A percentile compares a stretch with the other conserved stretches of the same genome.
phyloP scores from a whole-genome alignment of 1,139 yeast species.

The Lodderomyces orthopsilosis region DNA sequence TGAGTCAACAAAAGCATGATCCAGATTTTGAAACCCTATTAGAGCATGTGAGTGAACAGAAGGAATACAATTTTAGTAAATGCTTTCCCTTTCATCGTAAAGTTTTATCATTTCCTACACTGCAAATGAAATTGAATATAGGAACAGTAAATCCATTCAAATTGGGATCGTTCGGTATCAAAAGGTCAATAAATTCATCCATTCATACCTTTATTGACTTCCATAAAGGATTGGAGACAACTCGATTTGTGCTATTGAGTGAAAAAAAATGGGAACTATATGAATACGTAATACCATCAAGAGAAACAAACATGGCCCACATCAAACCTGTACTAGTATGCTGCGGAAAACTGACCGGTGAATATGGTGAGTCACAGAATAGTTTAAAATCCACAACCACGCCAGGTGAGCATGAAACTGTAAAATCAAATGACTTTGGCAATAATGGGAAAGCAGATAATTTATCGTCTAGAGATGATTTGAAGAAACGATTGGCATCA shows the following conservation, averaged over 20 bases:
- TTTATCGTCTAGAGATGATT: conserved; percentile 18
- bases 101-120: conserved; percentile 62
- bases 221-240: conserved; percentile 43
- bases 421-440: conserved; percentile 35
- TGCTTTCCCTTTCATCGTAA: conserved; percentile 84
- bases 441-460: background rate
- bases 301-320: conserved; percentile 13
- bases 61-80: conserved; percentile 67
- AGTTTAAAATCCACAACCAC: conserved; percentile 19
- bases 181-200: conserved; percentile 57
- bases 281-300: conserved; percentile 30
- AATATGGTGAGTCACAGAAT: conserved; percentile 52
- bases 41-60: conserved; percentile 35
- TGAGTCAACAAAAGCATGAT: background rate
- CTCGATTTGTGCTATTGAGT: conserved; percentile 61
- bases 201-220: conserved; percentile 48
- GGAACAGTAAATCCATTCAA: conserved; percentile 32
- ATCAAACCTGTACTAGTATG: conserved; percentile 56
- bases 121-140: conserved; percentile 48
- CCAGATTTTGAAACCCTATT: conserved; percentile 21
- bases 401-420: conserved; percentile 19
- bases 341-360: conserved; percentile 69
- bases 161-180: conserved; percentile 26
- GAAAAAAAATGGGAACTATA: conserved; percentile 75
- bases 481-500: conserved; percentile 28